Evolutionary conservation across 2,329 filamentous ascomycete species (phyloP).

Genomic region (Amauroascus verrucosus): DNA sequence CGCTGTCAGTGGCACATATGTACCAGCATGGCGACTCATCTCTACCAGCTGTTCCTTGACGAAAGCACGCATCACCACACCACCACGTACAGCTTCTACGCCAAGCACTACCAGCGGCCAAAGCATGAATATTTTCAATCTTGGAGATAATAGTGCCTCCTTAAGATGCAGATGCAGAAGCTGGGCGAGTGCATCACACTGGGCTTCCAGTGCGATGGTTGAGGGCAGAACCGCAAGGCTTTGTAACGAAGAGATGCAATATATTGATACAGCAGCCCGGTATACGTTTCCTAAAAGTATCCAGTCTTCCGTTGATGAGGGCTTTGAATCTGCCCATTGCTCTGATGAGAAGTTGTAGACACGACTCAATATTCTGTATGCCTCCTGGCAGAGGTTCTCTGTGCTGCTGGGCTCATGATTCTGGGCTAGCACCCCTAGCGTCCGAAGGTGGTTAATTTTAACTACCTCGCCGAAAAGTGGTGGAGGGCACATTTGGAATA

Average conservation of each 20-base stretch:
- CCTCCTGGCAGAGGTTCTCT: slow-evolving; percentile 11
- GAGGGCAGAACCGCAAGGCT: slow-evolving; percentile 24
- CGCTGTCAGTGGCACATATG: slow-evolving; percentile 25
- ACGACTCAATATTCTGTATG: slow-evolving; percentile 20
- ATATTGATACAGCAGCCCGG: slow-evolving; percentile 27
- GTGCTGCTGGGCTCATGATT: background rate
- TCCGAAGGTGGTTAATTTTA: slow-evolving; percentile 30
- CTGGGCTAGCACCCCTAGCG: slow-evolving; percentile 12
- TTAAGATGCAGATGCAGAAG: slow-evolving; percentile 18
- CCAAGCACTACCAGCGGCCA: slow-evolving; percentile 34
- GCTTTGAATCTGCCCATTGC: slow-evolving; percentile 25
- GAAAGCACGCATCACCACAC: slow-evolving; percentile 20
- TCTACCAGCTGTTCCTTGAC: slow-evolving; percentile 21
- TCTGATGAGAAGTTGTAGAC: slow-evolving; percentile 25
- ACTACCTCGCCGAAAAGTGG: slow-evolving; percentile 28
- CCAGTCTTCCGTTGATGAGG: slow-evolving; percentile 21
- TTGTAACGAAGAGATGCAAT: slow-evolving; percentile 32
- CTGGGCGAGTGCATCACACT: slow-evolving; percentile 13
- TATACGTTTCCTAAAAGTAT: slow-evolving; percentile 25
- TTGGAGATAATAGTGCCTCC: slow-evolving; percentile 15
- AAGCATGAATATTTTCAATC: slow-evolving; percentile 22
- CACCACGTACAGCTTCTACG: slow-evolving; percentile 22
- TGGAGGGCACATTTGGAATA: slow-evolving; percentile 26
- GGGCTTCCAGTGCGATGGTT: slow-evolving; percentile 12
- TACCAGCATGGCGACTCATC: slow-evolving; percentile 23